Percentiles rank a stretch among this genome's conserved stretches.
phyloP scores from a whole-genome alignment of 192 early-diverging fungal genomes.

The Coemansia sp. region DNA sequence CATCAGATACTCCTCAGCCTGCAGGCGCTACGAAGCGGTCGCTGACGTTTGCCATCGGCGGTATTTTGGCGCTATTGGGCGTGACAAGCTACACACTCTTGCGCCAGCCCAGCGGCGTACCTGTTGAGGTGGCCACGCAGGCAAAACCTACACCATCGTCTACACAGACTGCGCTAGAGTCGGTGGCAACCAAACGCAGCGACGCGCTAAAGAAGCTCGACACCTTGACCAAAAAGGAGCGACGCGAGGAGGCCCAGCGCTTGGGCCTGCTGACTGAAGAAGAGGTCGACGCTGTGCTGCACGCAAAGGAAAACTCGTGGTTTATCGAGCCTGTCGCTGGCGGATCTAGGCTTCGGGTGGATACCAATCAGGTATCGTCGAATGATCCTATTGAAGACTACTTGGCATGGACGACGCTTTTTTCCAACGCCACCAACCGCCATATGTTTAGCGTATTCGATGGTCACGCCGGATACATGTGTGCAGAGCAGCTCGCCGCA shows the following conservation, averaged over 20 bases:
- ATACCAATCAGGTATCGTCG: constrained; percentile 52
- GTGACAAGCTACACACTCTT: constrained; percentile 43
- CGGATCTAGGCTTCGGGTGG: background rate
- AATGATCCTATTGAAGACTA: constrained; percentile 57
- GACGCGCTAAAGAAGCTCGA: constrained; percentile 36
- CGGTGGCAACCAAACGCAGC: constrained; percentile 34
- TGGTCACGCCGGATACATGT: constrained; percentile 37
- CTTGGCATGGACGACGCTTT: constrained; percentile 27
- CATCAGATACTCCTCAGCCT: background rate
- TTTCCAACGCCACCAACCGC: constrained; percentile 2
- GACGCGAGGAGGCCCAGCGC: constrained; percentile 21
- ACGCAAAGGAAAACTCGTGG: constrained; percentile 41
- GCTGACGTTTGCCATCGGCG: constrained; percentile 48
- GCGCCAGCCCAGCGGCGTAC: constrained; percentile 12
- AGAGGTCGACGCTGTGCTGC: constrained; percentile 45
- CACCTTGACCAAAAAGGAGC: constrained; percentile 13
- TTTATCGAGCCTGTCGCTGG: background rate
- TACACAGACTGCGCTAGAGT: constrained; percentile 27
- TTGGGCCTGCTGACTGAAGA: constrained; percentile 36
- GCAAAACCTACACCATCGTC: background rate
- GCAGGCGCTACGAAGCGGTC: constrained; percentile 31
- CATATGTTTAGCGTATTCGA: constrained; percentile 48
- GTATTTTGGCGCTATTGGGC: constrained; percentile 38
- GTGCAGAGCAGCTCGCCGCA: constrained; percentile 35
- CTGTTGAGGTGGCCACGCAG: background rate